Evolutionary conservation across 2,329 filamentous ascomycete genomes (phyloP), one percentile per base, ranked within the genome.

Genomic region (Trichophyton verrucosum): DNA sequence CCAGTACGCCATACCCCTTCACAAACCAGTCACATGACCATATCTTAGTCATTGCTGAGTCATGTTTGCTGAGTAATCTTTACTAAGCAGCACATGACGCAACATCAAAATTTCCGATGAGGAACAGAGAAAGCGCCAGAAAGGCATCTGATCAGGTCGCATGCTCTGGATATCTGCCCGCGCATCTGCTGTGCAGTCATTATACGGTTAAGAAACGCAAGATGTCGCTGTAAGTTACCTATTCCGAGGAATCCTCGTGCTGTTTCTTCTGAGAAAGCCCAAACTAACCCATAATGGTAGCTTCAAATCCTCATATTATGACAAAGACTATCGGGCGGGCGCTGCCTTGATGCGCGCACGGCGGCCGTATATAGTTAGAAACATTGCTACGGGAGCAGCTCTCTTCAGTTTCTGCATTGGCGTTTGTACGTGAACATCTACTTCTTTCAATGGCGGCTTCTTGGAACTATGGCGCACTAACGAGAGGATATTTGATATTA

Each of bases 341-440:
- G 86, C 91, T 57, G 89, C 95, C 61, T 85, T 99, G 65, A 86
- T 96, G 72, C 89, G 94, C 71, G 92, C 94, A 61, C 86, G 95
- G 68, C 86, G 89, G 68, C 94, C 94, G 57, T 99, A 95, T 74
- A 81, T 99, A 46, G 77, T 96, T 75, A 95, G 88, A 79, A 99
- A 99, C 75, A 81, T 87, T 30, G 69, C 92, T 63, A 90, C 91
- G 0, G 94, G 94, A 17, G 70, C 88, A n/a, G 83, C 80, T 13
- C 81, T 97, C 57, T 80, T 87, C 66, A 81, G 80, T 20, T 85
- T 97, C 66, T 86, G 89, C n/a, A 80, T 89, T 65, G 84, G 85
- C 65, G 88, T 99, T 68, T 99, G 94, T 99, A 83, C 65, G 89
- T 83, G n/a, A n/a, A n/a, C 59, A 44, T 57, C 40, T 5, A 20